These are phyloP conservation scores for Didymella sp. DNA, from an alignment of 2,329 filamentous ascomycete genomes.

Conservation along the genomic window DNA sequence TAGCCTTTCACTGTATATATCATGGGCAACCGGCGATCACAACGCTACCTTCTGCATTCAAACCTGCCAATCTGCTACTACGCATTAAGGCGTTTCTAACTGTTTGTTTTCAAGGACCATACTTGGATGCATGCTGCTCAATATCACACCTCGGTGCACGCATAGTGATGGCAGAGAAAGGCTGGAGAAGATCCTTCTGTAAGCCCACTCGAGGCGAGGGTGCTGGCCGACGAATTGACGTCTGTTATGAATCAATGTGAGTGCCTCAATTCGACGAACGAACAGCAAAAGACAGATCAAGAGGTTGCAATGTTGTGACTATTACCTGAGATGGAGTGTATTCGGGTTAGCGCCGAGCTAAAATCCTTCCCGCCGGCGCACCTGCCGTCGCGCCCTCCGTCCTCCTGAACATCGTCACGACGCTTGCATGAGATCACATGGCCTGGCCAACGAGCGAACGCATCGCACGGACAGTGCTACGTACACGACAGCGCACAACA, in stretches of 20 bases:
- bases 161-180: neutral
- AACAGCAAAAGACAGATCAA: too few species aligned
- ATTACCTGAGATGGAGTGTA: too few species aligned
- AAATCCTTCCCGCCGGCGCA: neutral
- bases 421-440: neutral
- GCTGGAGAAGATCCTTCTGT: neutral
- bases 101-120: neutral
- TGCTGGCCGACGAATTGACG: neutral
- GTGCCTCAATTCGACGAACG: too few species aligned
- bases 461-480: too few species aligned
- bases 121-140: neutral
- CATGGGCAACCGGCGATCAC: neutral
- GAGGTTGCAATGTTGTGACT: too few species aligned
- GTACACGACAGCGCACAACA: too few species aligned
- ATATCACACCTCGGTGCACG: neutral
- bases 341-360: neutral
- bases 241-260: too few species aligned
- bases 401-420: neutral
- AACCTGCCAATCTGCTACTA: neutral
- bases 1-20: conserved; percentile 3
- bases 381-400: neutral
- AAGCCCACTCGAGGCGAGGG: neutral
- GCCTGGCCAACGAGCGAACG: too few species aligned
- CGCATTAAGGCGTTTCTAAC: neutral
- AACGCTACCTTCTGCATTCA: neutral